A percentile compares a stretch with the other conserved stretches of the same genome.
Evolutionary conservation across 352 stramenopile genomes (phyloP).

Genomic region (Lagenidium sp.): DNA sequence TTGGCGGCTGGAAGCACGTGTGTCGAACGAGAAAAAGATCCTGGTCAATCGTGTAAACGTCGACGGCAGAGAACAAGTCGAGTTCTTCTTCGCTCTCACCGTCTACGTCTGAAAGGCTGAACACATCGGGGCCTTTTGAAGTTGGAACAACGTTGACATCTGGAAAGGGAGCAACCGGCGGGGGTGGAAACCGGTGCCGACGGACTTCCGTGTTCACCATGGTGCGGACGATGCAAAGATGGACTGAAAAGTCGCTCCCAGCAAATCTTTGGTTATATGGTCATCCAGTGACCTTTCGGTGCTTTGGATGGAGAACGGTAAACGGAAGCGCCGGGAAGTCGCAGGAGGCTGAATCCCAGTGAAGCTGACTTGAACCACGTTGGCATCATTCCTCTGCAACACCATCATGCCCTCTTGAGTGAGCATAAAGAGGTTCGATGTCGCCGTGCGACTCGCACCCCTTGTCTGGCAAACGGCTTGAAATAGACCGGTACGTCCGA

Average conservation of each 20-base stretch:
- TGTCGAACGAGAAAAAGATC: constrained; percentile 56
- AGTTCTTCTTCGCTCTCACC: constrained; percentile 20
- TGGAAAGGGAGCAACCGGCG: constrained; percentile 10
- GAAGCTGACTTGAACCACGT: not conserved
- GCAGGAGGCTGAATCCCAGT: not conserved
- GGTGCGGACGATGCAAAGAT: no score
- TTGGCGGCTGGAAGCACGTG: constrained; percentile 45
- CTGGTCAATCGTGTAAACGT: constrained; percentile 36
- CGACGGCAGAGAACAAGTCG: constrained; percentile 27
- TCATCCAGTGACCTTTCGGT: no score
- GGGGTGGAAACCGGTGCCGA: no score
- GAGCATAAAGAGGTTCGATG: no score
- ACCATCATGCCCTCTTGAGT: no score
- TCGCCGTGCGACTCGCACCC: no score
- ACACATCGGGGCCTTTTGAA: constrained; percentile 2
- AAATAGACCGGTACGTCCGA: no score
- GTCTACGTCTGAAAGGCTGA: not conserved
- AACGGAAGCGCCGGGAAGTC: constrained; percentile 7
- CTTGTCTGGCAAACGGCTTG: no score
- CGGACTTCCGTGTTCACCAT: no score
- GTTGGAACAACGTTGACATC: constrained; percentile 11
- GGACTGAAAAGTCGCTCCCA: no score
- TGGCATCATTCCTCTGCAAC: not conserved
- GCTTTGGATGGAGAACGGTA: no score
- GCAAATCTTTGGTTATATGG: no score